Evolutionary conservation across 768 basidiomycete species (phyloP).

Genomic region (Amyloporia xantha): DNA sequence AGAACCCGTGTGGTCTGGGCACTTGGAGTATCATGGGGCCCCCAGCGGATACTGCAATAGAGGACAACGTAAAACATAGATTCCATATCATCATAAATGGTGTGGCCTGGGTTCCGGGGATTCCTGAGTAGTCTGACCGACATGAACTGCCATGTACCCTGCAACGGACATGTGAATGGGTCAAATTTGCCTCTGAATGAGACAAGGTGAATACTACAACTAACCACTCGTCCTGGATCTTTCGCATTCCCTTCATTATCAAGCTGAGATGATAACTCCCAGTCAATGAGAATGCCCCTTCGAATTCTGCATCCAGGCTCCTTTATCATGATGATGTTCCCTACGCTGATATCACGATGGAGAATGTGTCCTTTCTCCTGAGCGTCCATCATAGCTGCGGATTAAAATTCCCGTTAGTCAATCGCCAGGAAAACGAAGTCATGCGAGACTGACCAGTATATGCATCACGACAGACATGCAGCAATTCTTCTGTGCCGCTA

Average conservation of each 20-base stretch:
- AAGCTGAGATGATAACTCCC: conserved; percentile 4
- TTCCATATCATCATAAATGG: conserved; percentile 11
- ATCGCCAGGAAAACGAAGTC: neutral
- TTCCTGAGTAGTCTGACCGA: neutral
- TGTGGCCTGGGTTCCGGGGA: neutral
- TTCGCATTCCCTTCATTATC: conserved; percentile 1
- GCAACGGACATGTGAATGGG: neutral
- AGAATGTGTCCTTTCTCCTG: no score
- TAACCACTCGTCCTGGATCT: neutral
- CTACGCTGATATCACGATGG: no score
- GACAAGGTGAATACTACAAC: neutral
- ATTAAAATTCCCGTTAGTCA: no score
- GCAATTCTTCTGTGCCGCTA: conserved; percentile 1
- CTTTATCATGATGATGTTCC: no score
- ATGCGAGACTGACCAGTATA: neutral
- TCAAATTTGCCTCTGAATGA: neutral
- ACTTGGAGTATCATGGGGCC: conserved; percentile 1
- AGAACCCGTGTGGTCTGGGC: neutral
- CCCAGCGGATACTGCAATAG: conserved; percentile 4
- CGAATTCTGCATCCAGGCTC: conserved; percentile 4
- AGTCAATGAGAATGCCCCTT: conserved; percentile 9
- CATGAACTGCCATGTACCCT: conserved; percentile 11
- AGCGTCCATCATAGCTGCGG: conserved; percentile 5
- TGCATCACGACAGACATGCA: neutral
- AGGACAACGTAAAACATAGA: conserved; percentile 7